These are phyloP conservation scores for Trichoderma oligosporum DNA, from an alignment of 2,329 filamentous ascomycete species.

Conservation along the genomic window DNA sequence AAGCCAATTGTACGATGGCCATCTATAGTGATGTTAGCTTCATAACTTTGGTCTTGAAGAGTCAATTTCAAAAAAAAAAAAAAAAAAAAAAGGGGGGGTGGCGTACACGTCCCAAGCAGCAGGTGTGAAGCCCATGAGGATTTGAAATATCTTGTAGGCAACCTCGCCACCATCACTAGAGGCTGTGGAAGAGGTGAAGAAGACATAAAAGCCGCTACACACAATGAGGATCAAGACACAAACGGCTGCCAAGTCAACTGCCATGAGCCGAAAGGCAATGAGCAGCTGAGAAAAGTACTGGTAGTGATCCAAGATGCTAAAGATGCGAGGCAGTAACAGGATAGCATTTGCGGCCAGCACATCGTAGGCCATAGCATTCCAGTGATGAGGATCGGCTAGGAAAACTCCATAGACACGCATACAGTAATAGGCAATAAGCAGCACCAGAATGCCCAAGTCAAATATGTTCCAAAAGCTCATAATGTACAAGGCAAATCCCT, in stretches of 20 bases:
- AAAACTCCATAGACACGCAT: conserved; percentile 86
- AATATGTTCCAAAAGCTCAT: conserved; percentile 99
- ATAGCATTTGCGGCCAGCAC: conserved; percentile 90
- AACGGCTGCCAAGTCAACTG: conserved; percentile 79
- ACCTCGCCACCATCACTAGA: conserved; percentile 67
- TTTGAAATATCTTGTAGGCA: conserved; percentile 89
- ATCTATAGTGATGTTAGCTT: conserved; percentile 40
- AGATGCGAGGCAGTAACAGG: conserved; percentile 82
- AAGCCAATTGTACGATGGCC: conserved; percentile 70
- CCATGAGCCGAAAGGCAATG: conserved; percentile 93
- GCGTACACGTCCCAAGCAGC: conserved; percentile 84
- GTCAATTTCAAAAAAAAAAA: neutral
- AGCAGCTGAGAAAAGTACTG: conserved; percentile 93
- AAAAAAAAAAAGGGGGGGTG: neutral
- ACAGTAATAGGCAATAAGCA: conserved; percentile 85
- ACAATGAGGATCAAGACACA: conserved; percentile 79
- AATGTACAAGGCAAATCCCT: conserved; percentile 92
- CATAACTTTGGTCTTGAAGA: neutral
- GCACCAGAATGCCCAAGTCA: conserved; percentile 80
- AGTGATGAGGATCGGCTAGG: conserved; percentile 67
- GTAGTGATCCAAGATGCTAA: conserved; percentile 91
- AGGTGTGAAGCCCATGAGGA: conserved; percentile 92
- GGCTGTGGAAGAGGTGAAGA: conserved; percentile 78
- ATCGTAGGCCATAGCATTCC: conserved; percentile 86
- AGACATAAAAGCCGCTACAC: conserved; percentile 93